Base-by-base conservation (phyloP, 2,329 filamentous ascomycete genomes). In the Phialocephala subalpina region DNA sequence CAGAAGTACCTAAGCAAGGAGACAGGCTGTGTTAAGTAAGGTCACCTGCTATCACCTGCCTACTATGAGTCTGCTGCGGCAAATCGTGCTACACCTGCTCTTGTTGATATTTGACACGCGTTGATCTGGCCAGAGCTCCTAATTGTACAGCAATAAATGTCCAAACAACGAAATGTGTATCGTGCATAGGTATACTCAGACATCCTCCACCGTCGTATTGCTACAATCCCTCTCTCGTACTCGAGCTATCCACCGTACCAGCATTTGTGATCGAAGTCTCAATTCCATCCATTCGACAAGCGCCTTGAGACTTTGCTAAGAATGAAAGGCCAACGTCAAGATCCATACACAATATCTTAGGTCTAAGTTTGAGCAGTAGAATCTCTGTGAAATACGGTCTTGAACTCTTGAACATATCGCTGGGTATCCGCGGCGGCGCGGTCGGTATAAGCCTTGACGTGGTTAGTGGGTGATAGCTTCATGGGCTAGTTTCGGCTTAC, bases 331-430 rank as follows among this genome's bases (percentile, higher is more conserved):
- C 14, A 25, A 25, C n/a, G 45, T 25, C 45, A 22, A 22, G 27
- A 22, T 33, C 11, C 22, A 20, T 53, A 5, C 29, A 33, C 49
- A 29, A 29, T 12, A 7, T 16, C 12, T 29, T 25, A 53, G 25
- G 25, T 33, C 25, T 22, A 22, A 11, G n/a, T 29, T 18, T 33
- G 25, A 33, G 49, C 49, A 16, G 12, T 53, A 3, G 49, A 53
- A 38, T 57, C 55, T 57, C 33, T 57, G 22, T 57, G 55, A 14
- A 9, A 78, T n/a, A 75, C 72, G 1, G 72, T 73, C 67, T 75
- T 72, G 59, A 66, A 70, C 66, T 80, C 76, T 60, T 72, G 64
- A 7, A 40, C 11, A 62, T 78, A 79, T 38, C 72, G 70, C 42
- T 68, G 56, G 29, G 35, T 58, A 12, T 78, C 73, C 5, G 73